phyloP scores from a whole-genome alignment of 169 alveolate species.

The Plasmodium falciparum region DNA sequence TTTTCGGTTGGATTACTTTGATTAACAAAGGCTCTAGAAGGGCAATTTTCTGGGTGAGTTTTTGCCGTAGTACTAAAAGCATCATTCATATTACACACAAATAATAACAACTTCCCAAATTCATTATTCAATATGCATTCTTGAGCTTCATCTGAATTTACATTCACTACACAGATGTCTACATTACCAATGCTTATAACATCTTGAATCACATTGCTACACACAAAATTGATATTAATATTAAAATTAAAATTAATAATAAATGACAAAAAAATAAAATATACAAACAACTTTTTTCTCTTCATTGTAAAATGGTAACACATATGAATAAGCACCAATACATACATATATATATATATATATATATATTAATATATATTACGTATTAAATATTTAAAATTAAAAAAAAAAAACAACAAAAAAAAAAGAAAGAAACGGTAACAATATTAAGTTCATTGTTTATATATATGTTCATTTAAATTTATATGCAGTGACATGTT shows the following conservation, averaged over 20 bases:
- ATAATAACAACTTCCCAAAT: conserved; percentile 45
- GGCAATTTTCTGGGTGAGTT: conserved; percentile 11
- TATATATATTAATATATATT: too few relatives aligned
- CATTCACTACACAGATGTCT: conserved; percentile 11
- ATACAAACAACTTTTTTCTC: too few relatives aligned
- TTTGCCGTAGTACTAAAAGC: not conserved
- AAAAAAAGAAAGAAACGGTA: too few relatives aligned
- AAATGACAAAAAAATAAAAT: too few relatives aligned
- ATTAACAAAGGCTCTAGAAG: conserved; percentile 30
- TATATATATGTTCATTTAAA: too few relatives aligned
- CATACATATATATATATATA: too few relatives aligned
- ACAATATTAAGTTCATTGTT: too few relatives aligned
- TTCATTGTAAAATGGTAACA: too few relatives aligned
- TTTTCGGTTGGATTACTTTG: conserved; percentile 32
- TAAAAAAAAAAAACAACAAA: too few relatives aligned
- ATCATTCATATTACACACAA: conserved; percentile 12
- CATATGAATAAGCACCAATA: too few relatives aligned
- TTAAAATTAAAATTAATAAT: not conserved
- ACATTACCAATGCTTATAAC: conserved; percentile 18
- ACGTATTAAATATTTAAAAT: too few relatives aligned
- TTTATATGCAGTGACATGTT: too few relatives aligned
- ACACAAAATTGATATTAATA: not conserved
- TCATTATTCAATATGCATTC: conserved; percentile 55
- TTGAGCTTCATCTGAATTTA: conserved; percentile 14
- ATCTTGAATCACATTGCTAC: conserved; percentile 12